Base-by-base conservation (phyloP, 1,139 yeast genomes). In the Pneumocystis canis region DNA sequence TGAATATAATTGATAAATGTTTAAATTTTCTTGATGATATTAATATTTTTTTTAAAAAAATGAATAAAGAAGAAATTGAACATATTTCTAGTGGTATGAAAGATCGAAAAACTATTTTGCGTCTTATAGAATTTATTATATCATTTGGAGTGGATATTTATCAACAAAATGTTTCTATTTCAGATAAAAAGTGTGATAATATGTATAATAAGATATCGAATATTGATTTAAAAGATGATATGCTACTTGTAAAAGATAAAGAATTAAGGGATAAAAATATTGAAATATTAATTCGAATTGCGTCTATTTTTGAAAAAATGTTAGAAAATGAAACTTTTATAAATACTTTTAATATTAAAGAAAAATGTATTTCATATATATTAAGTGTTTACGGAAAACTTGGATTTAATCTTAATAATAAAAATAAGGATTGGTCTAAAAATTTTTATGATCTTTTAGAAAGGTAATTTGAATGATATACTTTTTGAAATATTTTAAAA, bases 261-360 rank as follows among this genome's bases (percentile, higher is more conserved):
- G 65, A 61, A 7, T 41, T 58, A 14, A 7, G 64, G 31, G 60
- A 58, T 2, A n/a, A 39, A 30, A 65, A 63, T 40, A 25, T 3
- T 3, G 60, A 33, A n/a, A 30, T 65, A 9, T 18, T 63, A 2
- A 14, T 5, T 7, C n/a, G 16, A 28, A 28, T 28, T 1, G 31
- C 30, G 9, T 25, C 3, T 25, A 9, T 18, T 9, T 47, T 47
- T 47, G 54, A 47, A 7, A 25, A 25, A n/a, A 25, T 47, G 9
- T 25, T 47, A n/a, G 25, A 47, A 25, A 47, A 47, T 25, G 54
- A 47, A 7, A n/a, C 14, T 20, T 47, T 47, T 47, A 28, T 47
- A 9, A 47, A 25, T 25, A 25, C 31, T 3, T 47, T 47, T 47
- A 47, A 47, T 47, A 47, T 47, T 4, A 25, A 28, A 7, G 54